phyloP scores from a whole-genome alignment of 306 rosid species.

The Prunus armeniaca region DNA sequence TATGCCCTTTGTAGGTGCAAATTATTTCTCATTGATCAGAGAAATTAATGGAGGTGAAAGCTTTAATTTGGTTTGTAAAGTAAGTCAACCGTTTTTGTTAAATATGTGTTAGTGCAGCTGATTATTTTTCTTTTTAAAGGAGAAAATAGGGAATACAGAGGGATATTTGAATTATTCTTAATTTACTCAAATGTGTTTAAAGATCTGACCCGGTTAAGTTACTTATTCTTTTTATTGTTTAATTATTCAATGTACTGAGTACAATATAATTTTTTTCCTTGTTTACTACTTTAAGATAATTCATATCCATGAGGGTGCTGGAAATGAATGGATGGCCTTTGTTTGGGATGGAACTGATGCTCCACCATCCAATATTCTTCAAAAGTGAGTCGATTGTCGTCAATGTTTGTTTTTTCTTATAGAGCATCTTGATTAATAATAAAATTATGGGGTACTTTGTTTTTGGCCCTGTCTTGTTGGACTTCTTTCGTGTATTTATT shows the following conservation, averaged over 20 bases:
- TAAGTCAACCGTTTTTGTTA: slow-evolving; percentile 23
- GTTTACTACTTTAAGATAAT: slow-evolving; percentile 44
- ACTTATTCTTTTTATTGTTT: neutral
- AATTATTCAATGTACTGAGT: slow-evolving; percentile 14
- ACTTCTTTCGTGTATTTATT: neutral
- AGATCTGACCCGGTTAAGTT: slow-evolving; percentile 9
- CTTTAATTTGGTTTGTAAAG: slow-evolving; percentile 69
- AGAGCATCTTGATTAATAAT: neutral
- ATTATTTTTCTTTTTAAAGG: neutral
- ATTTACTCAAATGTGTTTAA: neutral
- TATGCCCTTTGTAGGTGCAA: slow-evolving; percentile 42
- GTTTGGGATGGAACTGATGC: slow-evolving; percentile 90
- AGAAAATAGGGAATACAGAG: neutral
- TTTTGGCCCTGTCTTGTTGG: neutral
- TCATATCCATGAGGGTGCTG: slow-evolving; percentile 37
- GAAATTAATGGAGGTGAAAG: slow-evolving; percentile 44
- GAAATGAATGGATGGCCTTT: slow-evolving; percentile 40
- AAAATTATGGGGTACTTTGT: neutral
- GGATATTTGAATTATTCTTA: neutral
- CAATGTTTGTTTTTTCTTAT: neutral
- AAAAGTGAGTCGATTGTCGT: slow-evolving; percentile 42
- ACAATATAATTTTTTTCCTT: slow-evolving; percentile 12
- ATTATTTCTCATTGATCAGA: slow-evolving; percentile 33
- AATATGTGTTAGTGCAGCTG: neutral
- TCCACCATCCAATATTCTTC: slow-evolving; percentile 36